Conservation (phyloP, 768 basidiomycete species). For the Lentinula boryana region DNA sequence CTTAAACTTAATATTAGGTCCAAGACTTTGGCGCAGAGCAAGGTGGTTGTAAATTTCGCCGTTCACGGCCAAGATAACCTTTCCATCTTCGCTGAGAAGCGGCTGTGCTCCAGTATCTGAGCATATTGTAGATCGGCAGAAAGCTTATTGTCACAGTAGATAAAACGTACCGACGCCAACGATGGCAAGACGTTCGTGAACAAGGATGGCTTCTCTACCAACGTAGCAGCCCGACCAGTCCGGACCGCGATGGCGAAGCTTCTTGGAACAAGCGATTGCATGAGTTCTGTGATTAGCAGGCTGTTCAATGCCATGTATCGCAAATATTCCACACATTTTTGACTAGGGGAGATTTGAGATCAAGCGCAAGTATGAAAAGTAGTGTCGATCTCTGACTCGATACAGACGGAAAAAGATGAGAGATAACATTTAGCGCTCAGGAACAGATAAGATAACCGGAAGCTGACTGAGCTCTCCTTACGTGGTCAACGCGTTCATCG, state of each 20-base stretch:
- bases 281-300: conserved; percentile 62
- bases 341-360: conserved; percentile 9
- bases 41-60: conserved; percentile 99
- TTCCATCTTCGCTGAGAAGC: conserved; percentile 79
- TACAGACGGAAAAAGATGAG: background rate
- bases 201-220: conserved; percentile 74
- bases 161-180: conserved; percentile 85
- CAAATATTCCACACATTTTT: conserved; percentile 89
- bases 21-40: conserved; percentile 64
- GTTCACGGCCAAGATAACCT: conserved; percentile 85
- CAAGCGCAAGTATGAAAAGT: conserved; percentile 24
- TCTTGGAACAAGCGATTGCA: conserved; percentile 83
- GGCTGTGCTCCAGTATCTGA: conserved; percentile 97
- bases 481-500: background rate
- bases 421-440: conserved; percentile 6
- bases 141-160: background rate
- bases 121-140: conserved; percentile 1
- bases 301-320: conserved; percentile 73
- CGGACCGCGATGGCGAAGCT: conserved; percentile 89
- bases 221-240: conserved; percentile 98
- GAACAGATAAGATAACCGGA: background rate
- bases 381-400: conserved; percentile 5
- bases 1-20: conserved; percentile 73
- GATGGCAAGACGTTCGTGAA: conserved; percentile 94
- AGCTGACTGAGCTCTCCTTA: background rate